Evolutionary conservation across 345 rosid species (phyloP).

Genomic region (Salix exigua): DNA sequence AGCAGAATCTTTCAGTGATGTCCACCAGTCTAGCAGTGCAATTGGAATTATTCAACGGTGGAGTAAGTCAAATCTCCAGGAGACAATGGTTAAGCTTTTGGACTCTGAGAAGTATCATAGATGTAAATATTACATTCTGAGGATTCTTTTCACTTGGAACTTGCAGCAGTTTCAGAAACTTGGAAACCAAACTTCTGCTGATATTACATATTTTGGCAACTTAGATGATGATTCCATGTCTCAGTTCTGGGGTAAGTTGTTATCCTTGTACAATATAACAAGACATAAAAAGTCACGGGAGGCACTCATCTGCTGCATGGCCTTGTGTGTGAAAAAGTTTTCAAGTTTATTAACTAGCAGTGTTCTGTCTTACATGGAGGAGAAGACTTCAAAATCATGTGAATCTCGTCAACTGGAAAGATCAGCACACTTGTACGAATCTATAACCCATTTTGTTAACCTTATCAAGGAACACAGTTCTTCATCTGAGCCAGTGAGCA

Average conservation of each 20-base stretch:
- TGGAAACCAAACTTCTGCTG: slow-evolving; percentile 17
- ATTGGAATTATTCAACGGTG: slow-evolving; percentile 49
- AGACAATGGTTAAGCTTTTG: slow-evolving; percentile 51
- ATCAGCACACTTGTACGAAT: slow-evolving; percentile 38
- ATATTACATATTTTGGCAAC: slow-evolving; percentile 45
- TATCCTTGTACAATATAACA: slow-evolving; percentile 47
- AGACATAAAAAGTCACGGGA: slow-evolving; percentile 63
- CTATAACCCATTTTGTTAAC: slow-evolving; percentile 47
- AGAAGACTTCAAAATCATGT: slow-evolving; percentile 14
- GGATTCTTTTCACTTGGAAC: slow-evolving; percentile 82
- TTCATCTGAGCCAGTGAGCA: slow-evolving; percentile 73
- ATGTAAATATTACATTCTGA: slow-evolving; percentile 66
- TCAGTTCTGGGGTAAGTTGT: slow-evolving; percentile 64
- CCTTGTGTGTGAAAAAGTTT: slow-evolving; percentile 62
- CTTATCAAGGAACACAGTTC: slow-evolving; percentile 64
- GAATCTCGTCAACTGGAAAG: slow-evolving; percentile 30
- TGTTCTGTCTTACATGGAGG: slow-evolving; percentile 21
- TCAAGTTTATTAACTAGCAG: slow-evolving; percentile 32
- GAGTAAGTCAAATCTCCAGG: slow-evolving; percentile 60
- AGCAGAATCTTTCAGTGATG: slow-evolving; percentile 30
- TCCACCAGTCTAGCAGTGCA: slow-evolving; percentile 29
- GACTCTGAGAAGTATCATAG: slow-evolving; percentile 60
- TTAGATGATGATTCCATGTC: slow-evolving; percentile 50
- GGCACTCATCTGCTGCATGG: slow-evolving; percentile 76
- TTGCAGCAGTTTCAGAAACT: slow-evolving; percentile 49